Conservation (phyloP, 2,329 filamentous ascomycete genomes). For the Trichoderma endophyticum region DNA sequence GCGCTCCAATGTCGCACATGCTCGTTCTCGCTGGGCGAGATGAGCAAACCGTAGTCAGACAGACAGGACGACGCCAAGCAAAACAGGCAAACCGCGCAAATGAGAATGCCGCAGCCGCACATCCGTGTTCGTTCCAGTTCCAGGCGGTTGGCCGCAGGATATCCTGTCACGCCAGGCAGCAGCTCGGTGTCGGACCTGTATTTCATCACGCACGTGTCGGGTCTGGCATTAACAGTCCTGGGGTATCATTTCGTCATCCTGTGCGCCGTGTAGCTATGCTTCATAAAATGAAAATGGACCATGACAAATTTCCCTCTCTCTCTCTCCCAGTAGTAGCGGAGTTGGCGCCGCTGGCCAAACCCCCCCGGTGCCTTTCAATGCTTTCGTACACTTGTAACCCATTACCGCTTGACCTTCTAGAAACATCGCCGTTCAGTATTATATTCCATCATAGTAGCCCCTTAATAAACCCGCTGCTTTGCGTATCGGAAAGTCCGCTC, state of each 20-base stretch:
- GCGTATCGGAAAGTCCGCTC: neutral
- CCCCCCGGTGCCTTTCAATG: neutral
- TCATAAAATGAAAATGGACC: constrained; percentile 11
- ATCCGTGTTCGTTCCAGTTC: neutral
- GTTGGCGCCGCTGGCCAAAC: neutral
- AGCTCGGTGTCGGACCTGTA: neutral
- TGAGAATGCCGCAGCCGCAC: neutral
- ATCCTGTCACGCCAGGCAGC: constrained; percentile 1
- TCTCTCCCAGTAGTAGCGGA: neutral
- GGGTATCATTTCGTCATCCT: constrained; percentile 20
- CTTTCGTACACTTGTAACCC: neutral
- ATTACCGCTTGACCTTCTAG: neutral
- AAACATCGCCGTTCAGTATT: neutral
- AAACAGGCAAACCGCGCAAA: neutral
- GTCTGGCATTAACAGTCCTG: neutral
- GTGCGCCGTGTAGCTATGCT: constrained; percentile 21
- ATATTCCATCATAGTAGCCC: neutral
- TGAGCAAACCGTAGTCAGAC: neutral
- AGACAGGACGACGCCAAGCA: neutral
- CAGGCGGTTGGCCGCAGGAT: neutral
- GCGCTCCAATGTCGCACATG: neutral
- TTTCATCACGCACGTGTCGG: constrained; percentile 2
- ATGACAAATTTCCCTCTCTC: constrained; percentile 1
- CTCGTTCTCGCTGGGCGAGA: neutral
- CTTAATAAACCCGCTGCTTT: neutral